Evolutionary conservation across 257 asterid genomes (phyloP).

Genomic region (Primulina huaijiensis): DNA sequence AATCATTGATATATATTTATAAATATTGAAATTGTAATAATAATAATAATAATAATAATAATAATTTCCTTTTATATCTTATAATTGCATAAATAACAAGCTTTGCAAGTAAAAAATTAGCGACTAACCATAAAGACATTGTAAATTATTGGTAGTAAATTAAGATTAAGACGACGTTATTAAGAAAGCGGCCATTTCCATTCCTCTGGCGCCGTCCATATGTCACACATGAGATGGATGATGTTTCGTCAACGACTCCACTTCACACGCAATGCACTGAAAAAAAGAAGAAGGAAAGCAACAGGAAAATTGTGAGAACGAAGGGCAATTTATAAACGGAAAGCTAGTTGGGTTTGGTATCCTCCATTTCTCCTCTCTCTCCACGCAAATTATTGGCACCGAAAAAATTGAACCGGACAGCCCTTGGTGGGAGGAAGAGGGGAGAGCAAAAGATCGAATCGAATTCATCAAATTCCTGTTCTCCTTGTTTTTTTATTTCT

Average conservation of each 20-base stretch:
- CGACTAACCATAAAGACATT: too few species aligned
- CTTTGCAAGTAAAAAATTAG: too few species aligned
- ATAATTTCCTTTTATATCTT: too few species aligned
- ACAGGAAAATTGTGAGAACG: background rate
- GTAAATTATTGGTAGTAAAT: too few species aligned
- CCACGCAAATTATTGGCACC: conserved; percentile 24
- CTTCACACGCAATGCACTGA: background rate
- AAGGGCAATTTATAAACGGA: conserved; percentile 28
- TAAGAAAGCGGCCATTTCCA: too few species aligned
- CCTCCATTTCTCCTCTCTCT: conserved; percentile 17
- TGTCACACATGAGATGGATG: background rate
- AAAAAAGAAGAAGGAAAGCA: background rate
- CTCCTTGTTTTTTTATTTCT: conserved; percentile 24
- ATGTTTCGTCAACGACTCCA: conserved; percentile 1
- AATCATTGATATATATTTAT: too few species aligned
- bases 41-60: too few species aligned
- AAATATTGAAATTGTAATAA: too few species aligned
- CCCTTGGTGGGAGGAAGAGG: conserved; percentile 33
- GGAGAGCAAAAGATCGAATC: conserved; percentile 34
- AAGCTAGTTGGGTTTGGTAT: conserved; percentile 26
- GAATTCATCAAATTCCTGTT: conserved; percentile 18
- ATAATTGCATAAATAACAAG: too few species aligned
- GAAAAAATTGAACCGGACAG: conserved; percentile 33
- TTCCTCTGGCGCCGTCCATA: too few species aligned
- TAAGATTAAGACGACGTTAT: too few species aligned